Percentiles rank a stretch among this genome's conserved stretches.
These are phyloP conservation scores for Leishmania braziliensis DNA, from an alignment of 208 protist species.

Conservation along the genomic window DNA sequence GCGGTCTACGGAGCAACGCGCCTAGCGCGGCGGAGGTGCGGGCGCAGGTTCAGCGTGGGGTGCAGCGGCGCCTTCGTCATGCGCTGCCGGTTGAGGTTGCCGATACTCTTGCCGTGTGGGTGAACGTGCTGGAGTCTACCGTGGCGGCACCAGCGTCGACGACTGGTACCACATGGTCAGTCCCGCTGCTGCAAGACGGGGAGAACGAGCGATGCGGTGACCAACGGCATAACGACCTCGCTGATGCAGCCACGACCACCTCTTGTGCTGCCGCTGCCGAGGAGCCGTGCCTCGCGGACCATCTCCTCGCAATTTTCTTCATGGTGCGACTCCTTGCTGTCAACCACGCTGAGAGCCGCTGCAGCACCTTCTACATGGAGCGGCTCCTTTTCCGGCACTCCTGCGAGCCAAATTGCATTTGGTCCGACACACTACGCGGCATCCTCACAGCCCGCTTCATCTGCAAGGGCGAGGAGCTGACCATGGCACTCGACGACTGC, in stretches of 20 bases:
- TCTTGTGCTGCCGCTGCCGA: neutral
- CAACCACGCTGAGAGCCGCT: constrained; percentile 12
- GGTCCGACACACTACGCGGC: constrained; percentile 34
- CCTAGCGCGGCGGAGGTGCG: constrained; percentile 27
- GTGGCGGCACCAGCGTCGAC: neutral
- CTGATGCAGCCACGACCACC: neutral
- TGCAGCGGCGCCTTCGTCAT: constrained; percentile 26
- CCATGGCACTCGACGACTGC: constrained; percentile 28
- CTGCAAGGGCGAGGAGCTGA: constrained; percentile 62
- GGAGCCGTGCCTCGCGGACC: neutral
- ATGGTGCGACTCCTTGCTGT: constrained; percentile 27
- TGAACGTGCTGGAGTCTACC: neutral
- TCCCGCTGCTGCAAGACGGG: neutral
- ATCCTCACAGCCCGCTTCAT: constrained; percentile 50
- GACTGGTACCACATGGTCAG: neutral
- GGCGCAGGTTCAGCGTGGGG: constrained; percentile 21
- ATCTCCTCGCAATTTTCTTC: constrained; percentile 27
- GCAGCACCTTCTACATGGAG: constrained; percentile 32
- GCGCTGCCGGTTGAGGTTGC: constrained; percentile 25
- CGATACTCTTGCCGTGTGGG: constrained; percentile 20
- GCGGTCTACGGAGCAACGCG: constrained; percentile 29
- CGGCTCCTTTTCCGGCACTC: constrained; percentile 49
- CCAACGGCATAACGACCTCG: neutral
- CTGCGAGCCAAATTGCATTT: constrained; percentile 57
- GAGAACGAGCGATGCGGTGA: neutral